Percentiles rank a stretch among this genome's conserved stretches.
These are phyloP conservation scores for Setomelanomma holmii DNA, from an alignment of 2,329 filamentous ascomycete genomes.

Conservation along the genomic window DNA sequence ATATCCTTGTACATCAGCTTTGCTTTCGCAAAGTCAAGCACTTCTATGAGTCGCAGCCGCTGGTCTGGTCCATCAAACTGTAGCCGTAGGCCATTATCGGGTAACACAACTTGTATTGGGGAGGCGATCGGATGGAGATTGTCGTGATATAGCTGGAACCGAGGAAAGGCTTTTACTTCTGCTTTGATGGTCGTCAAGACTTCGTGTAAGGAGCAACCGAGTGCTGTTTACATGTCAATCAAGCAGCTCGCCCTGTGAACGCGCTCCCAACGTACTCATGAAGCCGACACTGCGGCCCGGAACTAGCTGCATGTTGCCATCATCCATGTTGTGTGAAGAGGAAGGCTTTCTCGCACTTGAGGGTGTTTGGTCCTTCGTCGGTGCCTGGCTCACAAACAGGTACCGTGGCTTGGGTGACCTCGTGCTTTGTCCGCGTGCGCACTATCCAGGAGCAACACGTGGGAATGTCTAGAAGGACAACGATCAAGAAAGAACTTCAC, in stretches of 20 bases:
- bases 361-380: not conserved
- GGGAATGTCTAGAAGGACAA: not conserved
- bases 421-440: constrained; percentile 39
- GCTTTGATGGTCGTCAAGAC: constrained; percentile 86
- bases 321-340: constrained; percentile 33
- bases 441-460: constrained; percentile 1
- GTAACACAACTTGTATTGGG: constrained; percentile 77
- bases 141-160: constrained; percentile 83
- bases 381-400: constrained; percentile 12
- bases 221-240: constrained; percentile 61
- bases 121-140: constrained; percentile 75
- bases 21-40: constrained; percentile 87
- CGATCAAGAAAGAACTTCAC: not conserved
- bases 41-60: constrained; percentile 86
- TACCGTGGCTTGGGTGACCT: constrained; percentile 10
- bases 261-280: constrained; percentile 41
- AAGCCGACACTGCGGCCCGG: constrained; percentile 46
- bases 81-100: constrained; percentile 84
- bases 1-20: constrained; percentile 82
- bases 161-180: constrained; percentile 81
- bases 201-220: constrained; percentile 91
- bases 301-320: constrained; percentile 39
- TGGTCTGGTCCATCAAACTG: constrained; percentile 96
- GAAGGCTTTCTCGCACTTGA: not conserved
- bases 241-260: not conserved